phyloP scores from a whole-genome alignment of 2,329 filamentous ascomycete species.

The Rasamsonia emersonii region DNA sequence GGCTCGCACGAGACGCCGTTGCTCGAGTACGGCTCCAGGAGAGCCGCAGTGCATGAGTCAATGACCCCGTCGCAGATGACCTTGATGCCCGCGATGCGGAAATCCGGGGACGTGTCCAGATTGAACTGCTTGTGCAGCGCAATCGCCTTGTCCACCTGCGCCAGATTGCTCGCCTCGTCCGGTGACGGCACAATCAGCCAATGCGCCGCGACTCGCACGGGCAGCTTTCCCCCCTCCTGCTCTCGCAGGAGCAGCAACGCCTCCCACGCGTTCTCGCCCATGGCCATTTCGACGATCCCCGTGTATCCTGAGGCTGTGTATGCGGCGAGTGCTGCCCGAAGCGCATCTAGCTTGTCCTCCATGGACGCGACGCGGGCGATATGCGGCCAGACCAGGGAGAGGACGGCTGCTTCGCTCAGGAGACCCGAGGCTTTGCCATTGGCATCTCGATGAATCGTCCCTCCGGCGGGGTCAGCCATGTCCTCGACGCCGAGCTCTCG shows the following conservation, averaged over 20 bases:
- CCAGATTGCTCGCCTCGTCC: conserved; percentile 30
- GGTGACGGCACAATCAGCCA: conserved; percentile 40
- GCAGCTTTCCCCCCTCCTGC: conserved; percentile 22
- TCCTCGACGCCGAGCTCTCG: conserved; percentile 36
- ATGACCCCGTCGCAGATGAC: conserved; percentile 44
- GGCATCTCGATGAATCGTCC: conserved; percentile 38
- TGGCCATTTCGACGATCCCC: conserved; percentile 44
- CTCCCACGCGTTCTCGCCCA: conserved; percentile 43
- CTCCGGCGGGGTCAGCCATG: conserved; percentile 37
- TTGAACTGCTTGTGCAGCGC: conserved; percentile 34
- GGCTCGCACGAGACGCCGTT: conserved; percentile 34
- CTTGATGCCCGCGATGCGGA: conserved; percentile 42
- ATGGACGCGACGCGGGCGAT: conserved; percentile 34
- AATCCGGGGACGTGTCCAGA: conserved; percentile 29
- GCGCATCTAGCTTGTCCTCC: conserved; percentile 34
- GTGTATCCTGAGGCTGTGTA: conserved; percentile 42
- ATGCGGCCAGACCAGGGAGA: conserved; percentile 40
- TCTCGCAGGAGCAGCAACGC: conserved; percentile 32
- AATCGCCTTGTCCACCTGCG: conserved; percentile 39
- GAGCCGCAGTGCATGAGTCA: conserved; percentile 43
- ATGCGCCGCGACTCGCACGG: conserved; percentile 39
- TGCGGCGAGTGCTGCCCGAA: conserved; percentile 32
- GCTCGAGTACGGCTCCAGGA: conserved; percentile 38
- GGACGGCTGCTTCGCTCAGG: conserved; percentile 38
- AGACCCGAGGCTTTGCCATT: conserved; percentile 37